phyloP scores from a whole-genome alignment of 176 grass and related monocot species.

The Oryza coarctata region DNA sequence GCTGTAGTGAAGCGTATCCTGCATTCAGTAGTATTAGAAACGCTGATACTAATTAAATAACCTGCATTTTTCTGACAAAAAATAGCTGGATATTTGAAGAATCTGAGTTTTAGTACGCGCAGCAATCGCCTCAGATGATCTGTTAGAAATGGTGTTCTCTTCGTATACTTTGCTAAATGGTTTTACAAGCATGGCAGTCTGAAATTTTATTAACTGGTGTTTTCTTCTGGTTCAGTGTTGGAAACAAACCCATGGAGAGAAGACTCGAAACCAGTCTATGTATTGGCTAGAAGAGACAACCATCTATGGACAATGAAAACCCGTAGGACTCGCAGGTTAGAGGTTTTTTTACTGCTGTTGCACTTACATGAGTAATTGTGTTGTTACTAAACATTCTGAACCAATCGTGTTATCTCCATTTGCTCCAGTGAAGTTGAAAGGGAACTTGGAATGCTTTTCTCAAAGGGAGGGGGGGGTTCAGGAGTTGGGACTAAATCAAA shows the following conservation, averaged over 20 bases:
- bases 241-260: conserved; percentile 98
- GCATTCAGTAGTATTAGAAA: background rate
- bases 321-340: conserved; percentile 62
- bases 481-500: conserved; percentile 66
- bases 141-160: background rate
- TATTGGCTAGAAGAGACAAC: conserved; percentile 81
- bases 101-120: background rate
- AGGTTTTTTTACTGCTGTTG: conserved; percentile 7
- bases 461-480: conserved; percentile 51
- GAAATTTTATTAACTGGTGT: conserved; percentile 14
- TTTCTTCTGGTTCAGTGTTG: conserved; percentile 56
- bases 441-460: conserved; percentile 92
- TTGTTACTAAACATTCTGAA: background rate
- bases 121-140: background rate
- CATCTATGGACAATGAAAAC: conserved; percentile 99
- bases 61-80: background rate
- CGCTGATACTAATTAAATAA: background rate
- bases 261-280: conserved; percentile 85
- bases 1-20: background rate
- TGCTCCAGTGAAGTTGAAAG: conserved; percentile 81
- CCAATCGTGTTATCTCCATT: background rate
- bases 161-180: background rate
- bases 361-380: background rate
- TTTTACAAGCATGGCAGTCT: background rate
- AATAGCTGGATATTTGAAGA: background rate